phyloP scores from a whole-genome alignment of 2,329 filamentous ascomycete species.

The Penicillium sclerotigenum region DNA sequence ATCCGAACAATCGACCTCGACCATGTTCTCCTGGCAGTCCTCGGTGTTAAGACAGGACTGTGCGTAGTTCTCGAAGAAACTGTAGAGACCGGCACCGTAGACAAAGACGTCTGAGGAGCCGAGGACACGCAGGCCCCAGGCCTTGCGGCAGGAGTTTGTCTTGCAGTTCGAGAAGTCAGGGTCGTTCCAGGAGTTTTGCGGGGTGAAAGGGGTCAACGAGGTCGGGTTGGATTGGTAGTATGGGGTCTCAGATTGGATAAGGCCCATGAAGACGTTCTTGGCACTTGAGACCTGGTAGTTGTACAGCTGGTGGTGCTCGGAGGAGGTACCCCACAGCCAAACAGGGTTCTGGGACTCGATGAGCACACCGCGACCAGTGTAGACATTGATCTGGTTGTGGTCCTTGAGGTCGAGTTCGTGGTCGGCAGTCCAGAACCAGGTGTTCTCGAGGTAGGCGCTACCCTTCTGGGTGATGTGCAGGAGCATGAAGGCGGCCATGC shows the following conservation, averaged over 20 bases:
- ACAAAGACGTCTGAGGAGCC: conserved; percentile 66
- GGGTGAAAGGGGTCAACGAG: conserved; percentile 52
- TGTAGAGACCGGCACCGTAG: conserved; percentile 73
- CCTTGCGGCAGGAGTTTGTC: conserved; percentile 61
- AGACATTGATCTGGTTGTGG: conserved; percentile 69
- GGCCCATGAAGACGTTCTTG: conserved; percentile 73
- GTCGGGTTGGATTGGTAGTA: conserved; percentile 80
- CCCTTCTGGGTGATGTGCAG: conserved; percentile 55
- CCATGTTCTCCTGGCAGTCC: conserved; percentile 74
- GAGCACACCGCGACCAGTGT: conserved; percentile 79
- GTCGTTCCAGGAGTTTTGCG: conserved; percentile 46
- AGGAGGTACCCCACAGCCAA: conserved; percentile 75
- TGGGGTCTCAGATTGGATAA: conserved; percentile 87
- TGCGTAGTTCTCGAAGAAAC: conserved; percentile 78
- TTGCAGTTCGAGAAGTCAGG: conserved; percentile 64
- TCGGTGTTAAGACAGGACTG: conserved; percentile 66
- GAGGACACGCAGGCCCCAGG: conserved; percentile 71
- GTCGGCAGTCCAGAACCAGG: conserved; percentile 86
- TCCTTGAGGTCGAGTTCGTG: conserved; percentile 77
- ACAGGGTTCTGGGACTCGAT: conserved; percentile 76
- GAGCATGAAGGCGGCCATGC: conserved; percentile 69
- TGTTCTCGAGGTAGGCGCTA: conserved; percentile 80
- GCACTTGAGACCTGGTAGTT: conserved; percentile 84
- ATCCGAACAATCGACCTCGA: conserved; percentile 64
- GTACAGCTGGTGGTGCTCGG: conserved; percentile 60